Conservation (phyloP, 1,284 basidiomycete species). For the Trametes sp. region DNA sequence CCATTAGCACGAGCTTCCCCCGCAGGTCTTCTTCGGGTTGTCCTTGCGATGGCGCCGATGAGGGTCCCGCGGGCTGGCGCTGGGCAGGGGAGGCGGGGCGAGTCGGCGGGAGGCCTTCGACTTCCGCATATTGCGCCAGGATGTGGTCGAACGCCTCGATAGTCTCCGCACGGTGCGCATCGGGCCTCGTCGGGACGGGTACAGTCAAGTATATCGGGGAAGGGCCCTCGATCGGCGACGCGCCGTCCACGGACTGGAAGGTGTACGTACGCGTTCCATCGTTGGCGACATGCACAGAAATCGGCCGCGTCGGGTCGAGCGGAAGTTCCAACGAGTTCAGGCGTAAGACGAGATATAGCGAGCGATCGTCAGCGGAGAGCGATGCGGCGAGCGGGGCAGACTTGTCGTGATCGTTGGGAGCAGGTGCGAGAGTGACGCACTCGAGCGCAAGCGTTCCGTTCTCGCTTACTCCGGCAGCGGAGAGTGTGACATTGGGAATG, state of each 20-base stretch:
- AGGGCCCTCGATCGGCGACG: slow-evolving; percentile 17
- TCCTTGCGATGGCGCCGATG: background rate
- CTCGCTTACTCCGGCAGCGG: slow-evolving; percentile 42
- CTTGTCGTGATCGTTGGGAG: slow-evolving; percentile 31
- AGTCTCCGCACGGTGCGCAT: slow-evolving; percentile 58
- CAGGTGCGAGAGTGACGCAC: slow-evolving; percentile 62
- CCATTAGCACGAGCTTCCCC: slow-evolving; percentile 76
- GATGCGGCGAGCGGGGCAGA: slow-evolving; percentile 37
- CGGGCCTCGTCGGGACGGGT: slow-evolving; percentile 44
- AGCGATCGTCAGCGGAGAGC: slow-evolving; percentile 44
- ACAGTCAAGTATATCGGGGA: slow-evolving; percentile 47
- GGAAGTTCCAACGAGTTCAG: slow-evolving; percentile 66
- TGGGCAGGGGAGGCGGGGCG: background rate
- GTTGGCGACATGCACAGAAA: slow-evolving; percentile 48
- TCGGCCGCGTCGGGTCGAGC: slow-evolving; percentile 58
- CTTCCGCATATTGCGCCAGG: slow-evolving; percentile 69
- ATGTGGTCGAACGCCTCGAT: slow-evolving; percentile 76
- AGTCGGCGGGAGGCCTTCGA: slow-evolving; percentile 33
- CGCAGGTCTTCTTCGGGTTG: slow-evolving; percentile 53
- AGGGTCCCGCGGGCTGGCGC: background rate
- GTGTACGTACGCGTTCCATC: slow-evolving; percentile 54
- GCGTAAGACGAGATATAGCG: slow-evolving; percentile 67
- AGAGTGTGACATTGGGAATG: slow-evolving; percentile 55
- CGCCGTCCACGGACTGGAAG: slow-evolving; percentile 26
- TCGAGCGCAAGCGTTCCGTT: slow-evolving; percentile 58